phyloP scores from a whole-genome alignment of 495 filamentous ascomycete genomes.

The Mycothermus thermophilus region DNA sequence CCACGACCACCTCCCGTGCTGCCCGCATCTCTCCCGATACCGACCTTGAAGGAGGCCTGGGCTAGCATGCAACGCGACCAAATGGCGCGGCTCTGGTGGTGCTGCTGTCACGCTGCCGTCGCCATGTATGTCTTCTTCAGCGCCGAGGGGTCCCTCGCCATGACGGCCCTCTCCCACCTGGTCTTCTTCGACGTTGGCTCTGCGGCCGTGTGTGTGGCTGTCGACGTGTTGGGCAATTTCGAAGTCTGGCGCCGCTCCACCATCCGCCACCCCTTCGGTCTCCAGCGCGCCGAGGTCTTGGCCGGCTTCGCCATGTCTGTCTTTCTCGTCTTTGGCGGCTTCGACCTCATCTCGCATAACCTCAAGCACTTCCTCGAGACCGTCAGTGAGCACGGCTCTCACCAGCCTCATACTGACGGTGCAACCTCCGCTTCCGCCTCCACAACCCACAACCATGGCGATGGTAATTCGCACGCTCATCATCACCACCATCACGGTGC shows the following conservation, averaged over 20 bases:
- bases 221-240: constrained; percentile 89
- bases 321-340: constrained; percentile 86
- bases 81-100: constrained; percentile 71
- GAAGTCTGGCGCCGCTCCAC: constrained; percentile 92
- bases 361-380: constrained; percentile 70
- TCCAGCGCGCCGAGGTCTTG: constrained; percentile 83
- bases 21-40: constrained; percentile 88
- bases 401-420: constrained; percentile 55
- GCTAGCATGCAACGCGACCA: constrained; percentile 78
- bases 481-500: constrained; percentile 3
- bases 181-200: constrained; percentile 90
- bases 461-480: too few relatives aligned
- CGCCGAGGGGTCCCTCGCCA: constrained; percentile 73
- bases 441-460: not conserved
- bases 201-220: constrained; percentile 81
- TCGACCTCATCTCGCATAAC: constrained; percentile 88
- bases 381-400: constrained; percentile 41
- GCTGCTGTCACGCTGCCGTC: constrained; percentile 69
- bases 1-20: constrained; percentile 75
- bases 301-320: constrained; percentile 96
- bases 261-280: constrained; percentile 83
- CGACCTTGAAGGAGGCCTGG: constrained; percentile 74
- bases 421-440: too few relatives aligned
- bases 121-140: constrained; percentile 74
- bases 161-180: constrained; percentile 84